Evolutionary conservation across 2,329 filamentous ascomycete genomes (phyloP).

Genomic region (Lasiodiplodia gonubiensis): DNA sequence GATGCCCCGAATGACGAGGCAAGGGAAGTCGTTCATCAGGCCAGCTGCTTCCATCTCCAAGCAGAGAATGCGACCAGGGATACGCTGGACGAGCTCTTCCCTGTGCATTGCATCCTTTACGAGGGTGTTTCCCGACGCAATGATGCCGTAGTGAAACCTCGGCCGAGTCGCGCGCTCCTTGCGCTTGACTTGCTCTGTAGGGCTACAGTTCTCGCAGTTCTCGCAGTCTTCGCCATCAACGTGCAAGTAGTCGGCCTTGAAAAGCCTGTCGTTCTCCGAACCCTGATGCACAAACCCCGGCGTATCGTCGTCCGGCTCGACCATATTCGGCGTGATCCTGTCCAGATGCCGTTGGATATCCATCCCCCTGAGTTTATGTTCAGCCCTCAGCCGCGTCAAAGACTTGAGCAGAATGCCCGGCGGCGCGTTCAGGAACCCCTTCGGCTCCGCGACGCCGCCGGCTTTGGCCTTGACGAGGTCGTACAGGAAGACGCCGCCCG

Average conservation of each 20-base stretch:
- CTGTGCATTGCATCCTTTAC: neutral
- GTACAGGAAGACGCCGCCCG: slow-evolving; percentile 37
- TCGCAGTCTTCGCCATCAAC: neutral
- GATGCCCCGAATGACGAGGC: slow-evolving; percentile 37
- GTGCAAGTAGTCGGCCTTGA: neutral
- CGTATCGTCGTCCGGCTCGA: neutral
- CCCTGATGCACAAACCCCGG: slow-evolving; percentile 17
- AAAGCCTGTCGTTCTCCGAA: slow-evolving; percentile 9
- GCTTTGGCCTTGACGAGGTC: slow-evolving; percentile 33
- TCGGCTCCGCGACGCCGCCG: slow-evolving; percentile 30
- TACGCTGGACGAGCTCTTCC: neutral
- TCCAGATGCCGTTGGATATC: neutral
- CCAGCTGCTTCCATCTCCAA: slow-evolving; percentile 32
- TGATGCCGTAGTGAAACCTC: slow-evolving; percentile 10
- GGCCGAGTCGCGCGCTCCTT: neutral
- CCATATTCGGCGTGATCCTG: slow-evolving; percentile 16
- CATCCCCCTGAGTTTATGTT: neutral
- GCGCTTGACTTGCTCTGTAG: neutral
- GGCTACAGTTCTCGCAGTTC: neutral
- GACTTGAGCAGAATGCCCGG: slow-evolving; percentile 27
- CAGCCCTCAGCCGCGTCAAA: neutral
- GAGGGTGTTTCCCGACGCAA: slow-evolving; percentile 9
- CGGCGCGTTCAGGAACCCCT: slow-evolving; percentile 31
- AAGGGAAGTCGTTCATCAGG: slow-evolving; percentile 36
- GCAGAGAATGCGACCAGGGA: slow-evolving; percentile 29